Conservation (phyloP, 768 basidiomycete genomes). For the Tephrocybe sp. region DNA sequence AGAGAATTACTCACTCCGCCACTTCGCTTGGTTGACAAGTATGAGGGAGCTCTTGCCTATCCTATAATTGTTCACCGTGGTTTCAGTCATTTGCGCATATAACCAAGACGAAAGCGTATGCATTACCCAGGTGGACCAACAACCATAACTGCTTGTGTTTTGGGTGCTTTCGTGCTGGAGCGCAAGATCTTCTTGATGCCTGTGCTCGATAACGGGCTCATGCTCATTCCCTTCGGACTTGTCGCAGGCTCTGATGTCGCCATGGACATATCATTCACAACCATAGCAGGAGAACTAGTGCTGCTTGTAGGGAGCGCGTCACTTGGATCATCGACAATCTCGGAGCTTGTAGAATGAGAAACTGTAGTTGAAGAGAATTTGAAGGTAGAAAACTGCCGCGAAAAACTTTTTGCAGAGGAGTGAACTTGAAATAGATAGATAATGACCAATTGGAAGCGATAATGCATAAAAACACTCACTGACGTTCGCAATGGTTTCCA, state of each 20-base stretch:
- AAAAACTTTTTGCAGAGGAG: conserved; percentile 57
- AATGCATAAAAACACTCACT: conserved; percentile 36
- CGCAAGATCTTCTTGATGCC: conserved; percentile 43
- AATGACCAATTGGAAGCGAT: neutral
- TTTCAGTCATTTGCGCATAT: conserved; percentile 2
- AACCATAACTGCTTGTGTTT: conserved; percentile 60
- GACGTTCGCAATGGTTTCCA: conserved; percentile 65
- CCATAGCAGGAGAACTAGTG: conserved; percentile 24
- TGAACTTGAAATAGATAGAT: conserved; percentile 29
- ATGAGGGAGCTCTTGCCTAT: conserved; percentile 78
- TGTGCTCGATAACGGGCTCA: conserved; percentile 33
- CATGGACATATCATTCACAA: conserved; percentile 1
- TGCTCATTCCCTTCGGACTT: conserved; percentile 22
- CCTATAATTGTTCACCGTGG: conserved; percentile 22
- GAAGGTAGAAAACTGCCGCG: conserved; percentile 44
- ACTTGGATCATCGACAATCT: conserved; percentile 34
- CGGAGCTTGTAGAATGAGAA: conserved; percentile 27
- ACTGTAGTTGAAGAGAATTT: conserved; percentile 32
- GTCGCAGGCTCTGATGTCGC: conserved; percentile 16
- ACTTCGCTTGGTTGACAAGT: conserved; percentile 66
- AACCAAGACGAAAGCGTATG: conserved; percentile 3
- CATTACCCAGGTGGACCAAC: conserved; percentile 60
- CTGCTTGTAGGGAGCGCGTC: conserved; percentile 45
- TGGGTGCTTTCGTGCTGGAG: conserved; percentile 37
- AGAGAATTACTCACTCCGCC: conserved; percentile 47